Evolutionary conservation across 2,329 filamentous ascomycete species (phyloP).

Genomic region (Aspergillus vadensis): DNA sequence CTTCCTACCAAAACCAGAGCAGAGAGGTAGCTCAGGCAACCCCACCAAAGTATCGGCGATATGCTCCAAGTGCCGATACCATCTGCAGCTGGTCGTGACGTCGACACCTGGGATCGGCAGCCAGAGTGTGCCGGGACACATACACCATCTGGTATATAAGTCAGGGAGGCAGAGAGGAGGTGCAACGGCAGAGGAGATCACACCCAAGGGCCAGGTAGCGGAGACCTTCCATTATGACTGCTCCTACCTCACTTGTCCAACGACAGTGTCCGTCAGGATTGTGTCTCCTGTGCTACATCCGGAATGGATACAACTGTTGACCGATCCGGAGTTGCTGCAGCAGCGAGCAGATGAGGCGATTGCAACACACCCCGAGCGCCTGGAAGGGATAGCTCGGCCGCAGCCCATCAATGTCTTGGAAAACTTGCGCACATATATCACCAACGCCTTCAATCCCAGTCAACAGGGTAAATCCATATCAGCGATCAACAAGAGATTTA

Average conservation of each 20-base stretch:
- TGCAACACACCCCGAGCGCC: slow-evolving; percentile 54
- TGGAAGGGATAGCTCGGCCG: slow-evolving; percentile 55
- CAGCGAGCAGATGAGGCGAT: slow-evolving; percentile 57
- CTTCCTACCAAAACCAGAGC: slow-evolving; percentile 45
- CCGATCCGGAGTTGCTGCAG: slow-evolving; percentile 55
- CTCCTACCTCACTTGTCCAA: slow-evolving; percentile 59
- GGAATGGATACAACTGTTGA: slow-evolving; percentile 54
- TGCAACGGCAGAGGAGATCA: slow-evolving; percentile 24
- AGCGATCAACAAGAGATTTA: slow-evolving; percentile 64
- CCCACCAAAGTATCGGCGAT: slow-evolving; percentile 61
- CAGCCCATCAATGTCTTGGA: slow-evolving; percentile 57
- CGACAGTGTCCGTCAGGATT: slow-evolving; percentile 55
- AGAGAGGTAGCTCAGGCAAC: slow-evolving; percentile 45
- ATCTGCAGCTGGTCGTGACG: slow-evolving; percentile 61
- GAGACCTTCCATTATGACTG: slow-evolving; percentile 60
- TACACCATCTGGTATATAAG: slow-evolving; percentile 63
- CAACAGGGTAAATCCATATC: slow-evolving; percentile 58
- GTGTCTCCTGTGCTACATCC: slow-evolving; percentile 55
- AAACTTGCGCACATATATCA: slow-evolving; percentile 62
- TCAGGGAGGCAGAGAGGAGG: slow-evolving; percentile 36
- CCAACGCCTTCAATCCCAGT: slow-evolving; percentile 56
- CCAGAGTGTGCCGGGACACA: slow-evolving; percentile 52
- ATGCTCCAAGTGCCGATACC: slow-evolving; percentile 63
- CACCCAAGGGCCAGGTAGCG: slow-evolving; percentile 34
- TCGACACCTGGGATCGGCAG: slow-evolving; percentile 51